Percentiles rank a stretch among this genome's conserved stretches.
Evolutionary conservation across 257 asterid genomes (phyloP).

Genomic region (Solanum chilense): DNA sequence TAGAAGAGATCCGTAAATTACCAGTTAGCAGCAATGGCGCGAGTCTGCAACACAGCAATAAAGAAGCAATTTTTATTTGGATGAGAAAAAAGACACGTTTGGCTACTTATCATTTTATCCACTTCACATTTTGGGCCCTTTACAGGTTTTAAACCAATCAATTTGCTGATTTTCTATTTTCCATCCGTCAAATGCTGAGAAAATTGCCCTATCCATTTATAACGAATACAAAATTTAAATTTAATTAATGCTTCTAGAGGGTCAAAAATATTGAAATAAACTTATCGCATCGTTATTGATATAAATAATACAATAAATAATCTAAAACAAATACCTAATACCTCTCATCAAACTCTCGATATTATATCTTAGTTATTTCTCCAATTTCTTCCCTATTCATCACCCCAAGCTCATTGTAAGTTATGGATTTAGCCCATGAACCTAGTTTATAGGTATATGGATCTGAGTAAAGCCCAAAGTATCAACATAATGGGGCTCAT

Average conservation of each 20-base stretch:
- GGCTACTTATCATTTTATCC: neutral
- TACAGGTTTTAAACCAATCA: neutral
- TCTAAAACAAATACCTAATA: too few species aligned
- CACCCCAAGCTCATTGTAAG: neutral
- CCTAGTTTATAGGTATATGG: neutral
- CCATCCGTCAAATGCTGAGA: neutral
- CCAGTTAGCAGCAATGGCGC: conserved; percentile 5
- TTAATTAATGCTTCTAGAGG: neutral
- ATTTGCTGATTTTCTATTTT: neutral
- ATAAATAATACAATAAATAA: too few species aligned
- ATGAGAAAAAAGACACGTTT: conserved; percentile 8
- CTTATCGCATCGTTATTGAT: accelerated
- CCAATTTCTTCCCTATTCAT: neutral
- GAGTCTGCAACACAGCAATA: neutral
- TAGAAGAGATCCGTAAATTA: neutral
- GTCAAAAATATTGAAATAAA: too few species aligned
- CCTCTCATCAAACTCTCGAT: accelerated
- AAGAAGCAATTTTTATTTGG: conserved; percentile 3
- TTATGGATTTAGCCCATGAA: neutral
- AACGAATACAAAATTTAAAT: neutral
- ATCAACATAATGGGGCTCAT: neutral
- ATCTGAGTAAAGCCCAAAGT: neutral
- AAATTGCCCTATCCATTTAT: neutral
- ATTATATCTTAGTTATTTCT: neutral
- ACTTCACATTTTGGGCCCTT: neutral